phyloP scores from a whole-genome alignment of 257 asterid species.

The Henckelia pumila region DNA sequence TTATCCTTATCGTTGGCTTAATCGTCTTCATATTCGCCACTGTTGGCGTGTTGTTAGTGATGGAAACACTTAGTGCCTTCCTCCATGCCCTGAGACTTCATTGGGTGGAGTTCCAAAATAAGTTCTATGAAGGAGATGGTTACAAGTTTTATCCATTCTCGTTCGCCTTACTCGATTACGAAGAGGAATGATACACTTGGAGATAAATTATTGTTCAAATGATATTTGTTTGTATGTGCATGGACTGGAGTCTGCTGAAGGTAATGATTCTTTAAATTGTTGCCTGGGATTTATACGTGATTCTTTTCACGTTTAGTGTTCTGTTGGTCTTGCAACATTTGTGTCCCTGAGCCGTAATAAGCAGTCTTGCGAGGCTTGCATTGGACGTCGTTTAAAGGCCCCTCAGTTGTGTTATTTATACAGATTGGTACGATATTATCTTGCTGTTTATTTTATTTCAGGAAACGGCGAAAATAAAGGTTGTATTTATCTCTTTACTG shows the following conservation, averaged over 20 bases:
- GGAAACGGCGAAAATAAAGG: not conserved
- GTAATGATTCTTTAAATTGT: not conserved
- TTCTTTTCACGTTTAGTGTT: not conserved
- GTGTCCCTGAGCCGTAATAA: not conserved
- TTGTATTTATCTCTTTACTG: not conserved
- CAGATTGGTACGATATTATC: too few relatives aligned
- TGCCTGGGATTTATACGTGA: not conserved
- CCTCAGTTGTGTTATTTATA: too few relatives aligned
- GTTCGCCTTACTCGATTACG: slow-evolving; percentile 46
- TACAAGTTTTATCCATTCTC: slow-evolving; percentile 85
- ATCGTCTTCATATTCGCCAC: slow-evolving; percentile 76
- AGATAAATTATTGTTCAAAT: slow-evolving; percentile 19
- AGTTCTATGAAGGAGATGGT: slow-evolving; percentile 97
- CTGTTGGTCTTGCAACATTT: not conserved
- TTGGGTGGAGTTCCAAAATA: slow-evolving; percentile 96
- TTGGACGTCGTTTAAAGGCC: not conserved
- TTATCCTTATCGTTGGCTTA: slow-evolving; percentile 67
- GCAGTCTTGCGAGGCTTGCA: not conserved
- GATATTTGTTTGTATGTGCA: slow-evolving; percentile 33
- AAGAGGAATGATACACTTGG: slow-evolving; percentile 59
- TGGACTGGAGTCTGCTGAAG: not conserved
- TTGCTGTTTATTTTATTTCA: not conserved
- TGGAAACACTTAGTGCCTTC: slow-evolving; percentile 99
- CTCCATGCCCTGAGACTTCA: slow-evolving; percentile 95
- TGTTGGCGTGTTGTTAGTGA: slow-evolving; percentile 88